A percentile compares a stretch with the other conserved stretches of the same genome.
phyloP scores from a whole-genome alignment of 805 yeast species.

The Saccharomyces mikatae region DNA sequence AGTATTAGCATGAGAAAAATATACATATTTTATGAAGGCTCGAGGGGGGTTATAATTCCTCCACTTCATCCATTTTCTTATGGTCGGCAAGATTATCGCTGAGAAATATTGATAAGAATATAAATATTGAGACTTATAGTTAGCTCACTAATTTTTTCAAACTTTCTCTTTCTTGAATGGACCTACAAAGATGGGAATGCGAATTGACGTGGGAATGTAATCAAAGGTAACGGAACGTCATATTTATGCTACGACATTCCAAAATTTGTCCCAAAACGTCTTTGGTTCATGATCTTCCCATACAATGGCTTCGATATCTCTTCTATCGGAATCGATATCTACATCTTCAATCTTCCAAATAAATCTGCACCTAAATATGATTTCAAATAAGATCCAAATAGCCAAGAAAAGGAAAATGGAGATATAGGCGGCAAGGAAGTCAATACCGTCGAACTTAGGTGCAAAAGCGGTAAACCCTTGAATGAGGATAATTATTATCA shows the following conservation, averaged over 20 bases:
- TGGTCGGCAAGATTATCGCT: neutral
- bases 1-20: neutral
- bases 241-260: conserved; percentile 36
- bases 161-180: neutral
- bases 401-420: conserved; percentile 55
- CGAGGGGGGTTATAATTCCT: neutral
- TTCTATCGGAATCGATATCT: conserved; percentile 62
- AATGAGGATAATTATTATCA: conserved; percentile 51
- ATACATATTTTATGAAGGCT: neutral
- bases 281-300: conserved; percentile 49
- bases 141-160: neutral
- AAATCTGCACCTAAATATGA: conserved; percentile 41
- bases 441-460: conserved; percentile 39
- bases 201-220: neutral
- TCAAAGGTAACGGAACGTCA: neutral
- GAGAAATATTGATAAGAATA: neutral
- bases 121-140: neutral
- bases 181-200: neutral
- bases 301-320: conserved; percentile 50
- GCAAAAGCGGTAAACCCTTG: conserved; percentile 69
- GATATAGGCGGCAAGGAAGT: conserved; percentile 64
- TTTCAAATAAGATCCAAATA: conserved; percentile 48
- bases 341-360: conserved; percentile 47
- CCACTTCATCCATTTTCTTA: neutral
- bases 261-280: conserved; percentile 47